These are phyloP conservation scores for Melaleuca alternifolia DNA, from an alignment of 345 rosid genomes.

Conservation along the genomic window DNA sequence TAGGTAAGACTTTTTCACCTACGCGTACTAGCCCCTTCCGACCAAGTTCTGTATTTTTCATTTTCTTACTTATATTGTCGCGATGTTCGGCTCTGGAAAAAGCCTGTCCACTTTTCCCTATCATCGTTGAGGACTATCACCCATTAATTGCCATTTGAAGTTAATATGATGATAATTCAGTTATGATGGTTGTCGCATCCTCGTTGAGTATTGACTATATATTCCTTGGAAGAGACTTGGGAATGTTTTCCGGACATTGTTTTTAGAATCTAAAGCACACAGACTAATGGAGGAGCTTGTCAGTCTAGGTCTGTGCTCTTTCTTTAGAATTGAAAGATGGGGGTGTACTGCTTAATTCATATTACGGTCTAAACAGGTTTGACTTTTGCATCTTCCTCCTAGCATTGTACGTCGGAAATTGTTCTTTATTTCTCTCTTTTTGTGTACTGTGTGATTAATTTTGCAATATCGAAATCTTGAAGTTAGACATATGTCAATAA, in stretches of 20 bases:
- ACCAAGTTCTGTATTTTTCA: neutral
- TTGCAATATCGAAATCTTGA: neutral
- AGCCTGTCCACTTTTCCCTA: slow-evolving; percentile 12
- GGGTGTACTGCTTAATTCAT: neutral
- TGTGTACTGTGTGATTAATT: neutral
- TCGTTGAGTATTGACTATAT: neutral
- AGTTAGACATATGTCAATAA: neutral
- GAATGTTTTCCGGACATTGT: neutral
- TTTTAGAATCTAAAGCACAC: neutral
- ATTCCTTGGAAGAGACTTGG: neutral
- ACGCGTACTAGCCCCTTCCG: neutral
- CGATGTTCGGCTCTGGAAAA: slow-evolving; percentile 15
- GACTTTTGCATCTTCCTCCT: neutral
- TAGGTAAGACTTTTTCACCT: neutral
- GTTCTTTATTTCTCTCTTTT: neutral
- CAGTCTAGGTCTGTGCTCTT: neutral
- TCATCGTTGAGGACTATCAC: slow-evolving; percentile 1
- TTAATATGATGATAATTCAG: neutral
- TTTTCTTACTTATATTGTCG: neutral
- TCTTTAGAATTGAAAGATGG: neutral
- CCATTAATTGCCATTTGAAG: neutral
- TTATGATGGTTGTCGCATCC: neutral
- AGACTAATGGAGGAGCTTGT: neutral
- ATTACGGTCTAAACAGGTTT: neutral
- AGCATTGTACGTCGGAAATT: neutral